Conservation (phyloP, 2,329 filamentous ascomycete genomes). For the Hymenoscyphus scutula region DNA sequence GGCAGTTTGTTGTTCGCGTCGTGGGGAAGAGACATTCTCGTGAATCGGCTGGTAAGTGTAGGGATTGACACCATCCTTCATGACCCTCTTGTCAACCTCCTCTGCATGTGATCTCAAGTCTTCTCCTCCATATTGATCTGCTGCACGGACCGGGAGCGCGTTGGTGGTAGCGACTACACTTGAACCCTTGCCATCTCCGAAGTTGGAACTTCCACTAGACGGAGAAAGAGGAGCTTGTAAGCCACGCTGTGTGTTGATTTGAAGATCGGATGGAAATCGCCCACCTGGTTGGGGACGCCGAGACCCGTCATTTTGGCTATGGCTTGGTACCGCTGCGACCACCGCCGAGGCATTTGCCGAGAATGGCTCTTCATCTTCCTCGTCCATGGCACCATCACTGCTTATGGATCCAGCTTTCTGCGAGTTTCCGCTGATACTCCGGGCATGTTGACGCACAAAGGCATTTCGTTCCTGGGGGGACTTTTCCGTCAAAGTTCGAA, state of each 20-base stretch:
- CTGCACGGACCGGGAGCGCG: constrained; percentile 28
- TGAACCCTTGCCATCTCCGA: constrained; percentile 48
- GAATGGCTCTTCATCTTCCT: constrained; percentile 67
- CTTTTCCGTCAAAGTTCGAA: constrained; percentile 85
- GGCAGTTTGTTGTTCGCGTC: constrained; percentile 9
- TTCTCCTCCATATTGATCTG: constrained; percentile 35
- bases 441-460: constrained; percentile 78
- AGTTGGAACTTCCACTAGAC: constrained; percentile 75
- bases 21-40: constrained; percentile 11
- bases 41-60: constrained; percentile 44
- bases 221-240: constrained; percentile 77
- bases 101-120: constrained; percentile 50
- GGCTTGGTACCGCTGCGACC: constrained; percentile 44
- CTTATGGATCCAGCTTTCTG: constrained; percentile 60
- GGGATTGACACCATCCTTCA: constrained; percentile 56
- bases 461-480: constrained; percentile 83
- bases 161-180: constrained; percentile 56
- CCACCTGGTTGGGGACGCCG: constrained; percentile 86
- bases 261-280: constrained; percentile 92
- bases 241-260: constrained; percentile 74
- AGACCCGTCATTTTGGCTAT: constrained; percentile 47
- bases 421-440: constrained; percentile 70
- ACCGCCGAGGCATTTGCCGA: constrained; percentile 54
- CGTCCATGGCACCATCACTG: constrained; percentile 75
- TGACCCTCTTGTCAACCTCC: constrained; percentile 49